A percentile compares a stretch with the other conserved stretches of the same genome.
phyloP scores from a whole-genome alignment of 306 rosid genomes.

The Cucumis hystrix region DNA sequence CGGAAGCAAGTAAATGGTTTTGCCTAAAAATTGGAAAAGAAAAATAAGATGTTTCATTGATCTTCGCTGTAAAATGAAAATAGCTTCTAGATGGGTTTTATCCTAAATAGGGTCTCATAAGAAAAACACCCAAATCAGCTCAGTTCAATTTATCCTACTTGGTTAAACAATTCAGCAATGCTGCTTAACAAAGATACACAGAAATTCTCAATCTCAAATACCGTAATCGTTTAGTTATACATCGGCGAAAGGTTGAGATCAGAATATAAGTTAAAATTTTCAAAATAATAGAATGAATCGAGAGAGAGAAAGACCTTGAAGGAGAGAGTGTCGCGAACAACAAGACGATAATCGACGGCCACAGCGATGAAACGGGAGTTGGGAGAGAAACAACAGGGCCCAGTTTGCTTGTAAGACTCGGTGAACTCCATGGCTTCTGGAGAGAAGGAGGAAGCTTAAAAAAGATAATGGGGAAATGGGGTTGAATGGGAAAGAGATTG shows the following conservation, averaged over 20 bases:
- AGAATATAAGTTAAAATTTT: not conserved
- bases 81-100: not conserved
- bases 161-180: not conserved
- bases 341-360: constrained; percentile 95
- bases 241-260: not conserved
- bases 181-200: not conserved
- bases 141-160: not conserved
- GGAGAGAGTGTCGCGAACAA: constrained; percentile 82
- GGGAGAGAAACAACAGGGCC: constrained; percentile 93
- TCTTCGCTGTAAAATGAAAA: not conserved
- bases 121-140: not conserved
- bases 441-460: not conserved
- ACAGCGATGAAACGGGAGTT: constrained; percentile 80
- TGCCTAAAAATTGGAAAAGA: not conserved
- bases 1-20: not conserved
- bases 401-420: constrained; percentile 81
- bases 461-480: not conserved
- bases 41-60: not conserved
- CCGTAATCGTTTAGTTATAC: not conserved
- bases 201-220: not conserved
- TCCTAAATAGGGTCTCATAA: not conserved
- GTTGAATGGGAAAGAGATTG: not conserved
- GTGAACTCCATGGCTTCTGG: constrained; percentile 74
- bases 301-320: constrained; percentile 37
- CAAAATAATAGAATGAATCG: not conserved